Conservation (phyloP, 306 rosid genomes). For the Adenanthera pavonina region DNA sequence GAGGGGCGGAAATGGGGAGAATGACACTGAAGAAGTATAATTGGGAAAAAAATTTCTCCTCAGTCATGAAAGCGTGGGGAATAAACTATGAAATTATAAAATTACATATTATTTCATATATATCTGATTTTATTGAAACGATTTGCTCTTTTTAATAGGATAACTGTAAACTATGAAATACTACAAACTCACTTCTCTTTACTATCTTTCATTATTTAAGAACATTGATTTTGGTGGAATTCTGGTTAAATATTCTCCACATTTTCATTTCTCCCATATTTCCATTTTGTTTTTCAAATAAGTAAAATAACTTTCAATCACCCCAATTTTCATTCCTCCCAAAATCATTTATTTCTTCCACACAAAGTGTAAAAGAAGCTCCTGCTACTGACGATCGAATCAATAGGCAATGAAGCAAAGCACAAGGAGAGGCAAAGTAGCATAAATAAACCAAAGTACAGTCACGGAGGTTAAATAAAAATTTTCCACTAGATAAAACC, state of each 20-base stretch:
- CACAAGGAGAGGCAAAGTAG: background rate
- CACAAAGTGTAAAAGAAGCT: conserved; percentile 26
- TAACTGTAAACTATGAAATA: background rate
- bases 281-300: background rate
- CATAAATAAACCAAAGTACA: background rate
- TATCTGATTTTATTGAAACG: background rate
- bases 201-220: no score
- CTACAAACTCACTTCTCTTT: background rate
- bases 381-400: background rate
- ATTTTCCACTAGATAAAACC: background rate
- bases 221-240: no score
- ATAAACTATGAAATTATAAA: background rate
- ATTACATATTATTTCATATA: background rate
- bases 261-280: conserved; percentile 3
- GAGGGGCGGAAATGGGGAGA: background rate
- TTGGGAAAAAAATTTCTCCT: background rate
- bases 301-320: background rate
- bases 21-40: background rate
- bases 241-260: no score
- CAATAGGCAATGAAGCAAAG: background rate
- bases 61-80: background rate
- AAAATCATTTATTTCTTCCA: background rate
- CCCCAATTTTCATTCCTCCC: background rate
- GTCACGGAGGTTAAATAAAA: background rate
- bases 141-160: no score